These are phyloP conservation scores for Neurospora crassa DNA, from an alignment of 2,329 filamentous ascomycete genomes.

Conservation along the genomic window DNA sequence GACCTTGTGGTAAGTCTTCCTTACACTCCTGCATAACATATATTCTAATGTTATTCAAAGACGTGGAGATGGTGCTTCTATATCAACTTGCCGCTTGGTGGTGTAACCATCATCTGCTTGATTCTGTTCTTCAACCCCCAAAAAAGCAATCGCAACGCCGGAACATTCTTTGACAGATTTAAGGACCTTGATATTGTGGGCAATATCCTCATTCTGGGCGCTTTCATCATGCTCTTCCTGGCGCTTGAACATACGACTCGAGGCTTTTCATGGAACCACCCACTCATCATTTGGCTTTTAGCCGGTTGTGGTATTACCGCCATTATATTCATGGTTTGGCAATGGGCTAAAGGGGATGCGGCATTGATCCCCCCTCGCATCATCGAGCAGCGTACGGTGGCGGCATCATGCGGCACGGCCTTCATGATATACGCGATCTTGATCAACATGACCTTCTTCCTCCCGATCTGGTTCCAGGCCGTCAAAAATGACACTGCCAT, in stretches of 20 bases:
- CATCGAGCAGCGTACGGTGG: conserved; percentile 29
- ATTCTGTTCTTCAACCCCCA: conserved; percentile 21
- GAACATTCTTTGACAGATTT: conserved; percentile 17
- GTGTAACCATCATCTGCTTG: conserved; percentile 23
- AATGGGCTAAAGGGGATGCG: conserved; percentile 23
- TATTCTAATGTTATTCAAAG: conserved; percentile 13
- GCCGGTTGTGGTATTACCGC: conserved; percentile 17
- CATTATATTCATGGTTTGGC: conserved; percentile 24
- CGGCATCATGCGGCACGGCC: conserved; percentile 26
- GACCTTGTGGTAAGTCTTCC: conserved; percentile 22
- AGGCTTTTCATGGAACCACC: conserved; percentile 32
- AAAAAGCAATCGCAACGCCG: conserved; percentile 9
- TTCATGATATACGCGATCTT: conserved; percentile 33
- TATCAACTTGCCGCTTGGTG: conserved; percentile 31
- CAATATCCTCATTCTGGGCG: conserved; percentile 32
- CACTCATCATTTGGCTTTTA: conserved; percentile 32
- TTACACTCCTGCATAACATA: background rate
- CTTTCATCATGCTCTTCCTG: conserved; percentile 35
- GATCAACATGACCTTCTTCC: conserved; percentile 34
- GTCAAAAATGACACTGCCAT: conserved; percentile 21
- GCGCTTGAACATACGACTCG: conserved; percentile 38
- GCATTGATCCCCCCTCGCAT: conserved; percentile 36
- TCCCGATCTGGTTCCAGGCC: conserved; percentile 32
- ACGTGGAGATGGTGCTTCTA: conserved; percentile 35
- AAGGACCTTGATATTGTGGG: conserved; percentile 25